Evolutionary conservation across 2,329 filamentous ascomycete species (phyloP).

Genomic region (Hansfordia pulvinata): DNA sequence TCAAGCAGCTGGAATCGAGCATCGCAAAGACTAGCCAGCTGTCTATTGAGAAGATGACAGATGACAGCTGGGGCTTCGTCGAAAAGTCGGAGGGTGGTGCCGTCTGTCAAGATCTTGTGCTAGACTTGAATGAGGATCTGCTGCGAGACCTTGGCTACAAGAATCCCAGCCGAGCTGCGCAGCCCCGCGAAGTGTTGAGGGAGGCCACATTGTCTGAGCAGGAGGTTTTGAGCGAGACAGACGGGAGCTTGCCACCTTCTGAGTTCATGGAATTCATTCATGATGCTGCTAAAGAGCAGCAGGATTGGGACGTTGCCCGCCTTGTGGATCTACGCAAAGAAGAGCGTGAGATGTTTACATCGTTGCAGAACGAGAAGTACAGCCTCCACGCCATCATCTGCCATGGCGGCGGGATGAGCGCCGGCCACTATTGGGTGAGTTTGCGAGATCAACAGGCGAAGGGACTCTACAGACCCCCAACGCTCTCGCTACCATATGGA

Average conservation of each 20-base stretch:
- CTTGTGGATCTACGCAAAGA: constrained; percentile 20
- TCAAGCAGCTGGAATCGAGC: constrained; percentile 36
- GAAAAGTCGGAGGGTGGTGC: constrained; percentile 2
- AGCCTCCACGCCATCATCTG: constrained; percentile 86
- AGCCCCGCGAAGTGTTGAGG: too few relatives aligned
- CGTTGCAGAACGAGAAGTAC: constrained; percentile 56
- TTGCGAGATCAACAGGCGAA: too few relatives aligned
- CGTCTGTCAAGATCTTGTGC: constrained; percentile 14
- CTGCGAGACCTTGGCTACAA: neutral
- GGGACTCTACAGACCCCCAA: too few relatives aligned
- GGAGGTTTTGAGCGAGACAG: too few relatives aligned
- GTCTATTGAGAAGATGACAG: too few relatives aligned
- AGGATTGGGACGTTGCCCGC: too few relatives aligned
- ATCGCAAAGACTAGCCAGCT: constrained; percentile 15
- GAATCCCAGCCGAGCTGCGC: too few relatives aligned
- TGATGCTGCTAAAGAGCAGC: too few relatives aligned
- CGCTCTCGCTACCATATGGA: too few relatives aligned
- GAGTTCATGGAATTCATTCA: too few relatives aligned
- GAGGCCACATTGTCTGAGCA: too few relatives aligned
- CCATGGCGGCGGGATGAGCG: constrained; percentile 59
- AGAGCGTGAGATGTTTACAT: constrained; percentile 41
- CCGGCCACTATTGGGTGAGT: constrained; percentile 95
- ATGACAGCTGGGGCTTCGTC: constrained; percentile 3
- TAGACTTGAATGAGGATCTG: constrained; percentile 3
- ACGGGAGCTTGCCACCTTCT: too few relatives aligned